Evolutionary conservation across 306 rosid genomes (phyloP), one percentile per base, ranked within the genome.

Genomic region (Quercus rubra): DNA sequence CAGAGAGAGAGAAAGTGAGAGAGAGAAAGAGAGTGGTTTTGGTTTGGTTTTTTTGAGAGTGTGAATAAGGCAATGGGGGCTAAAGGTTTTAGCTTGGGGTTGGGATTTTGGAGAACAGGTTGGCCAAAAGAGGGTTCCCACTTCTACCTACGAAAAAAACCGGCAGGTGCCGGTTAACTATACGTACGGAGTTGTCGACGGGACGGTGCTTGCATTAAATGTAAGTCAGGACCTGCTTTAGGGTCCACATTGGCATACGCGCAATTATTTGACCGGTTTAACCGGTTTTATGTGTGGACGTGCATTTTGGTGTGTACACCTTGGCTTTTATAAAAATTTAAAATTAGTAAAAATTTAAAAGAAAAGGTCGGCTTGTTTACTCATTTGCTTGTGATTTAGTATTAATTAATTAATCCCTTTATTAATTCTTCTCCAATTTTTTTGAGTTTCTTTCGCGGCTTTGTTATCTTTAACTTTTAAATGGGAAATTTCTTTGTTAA

Each of bases 81-180:
- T 49, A 49, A 59, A 28, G 20, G 54, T 55, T 66, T 11, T 77
- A 49, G 54, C 54, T 49, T 49, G 54, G 82, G 81, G 85, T 55
- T 68, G 80, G 78, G 86, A 81, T 76, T 92, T 91, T 91, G 95
- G 97, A 84, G 83, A 89, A 90, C 94, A 89, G 98, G 88, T 91
- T 83, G 92, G 86, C 79, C 63, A 2, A 33, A 74, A 41, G 84
- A 51, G 87, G 86, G 88, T 87, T 92, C 91, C 92, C 91, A 91
- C 46, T 41, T 41, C 46, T 8, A 41, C 97, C 91, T 43, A 1
- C 66, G 74, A 55, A 13, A 3, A 20, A 41, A 79, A 92, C 98
- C 77, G 94, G 62, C 93, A 90, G 18, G 25, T 84, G 97, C 19
- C 92, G 75, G 97, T 92, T 21, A 9, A 11, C 19, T 2, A 17